Base-by-base conservation (phyloP, 495 filamentous ascomycete genomes). In the Daldinia grandis region DNA sequence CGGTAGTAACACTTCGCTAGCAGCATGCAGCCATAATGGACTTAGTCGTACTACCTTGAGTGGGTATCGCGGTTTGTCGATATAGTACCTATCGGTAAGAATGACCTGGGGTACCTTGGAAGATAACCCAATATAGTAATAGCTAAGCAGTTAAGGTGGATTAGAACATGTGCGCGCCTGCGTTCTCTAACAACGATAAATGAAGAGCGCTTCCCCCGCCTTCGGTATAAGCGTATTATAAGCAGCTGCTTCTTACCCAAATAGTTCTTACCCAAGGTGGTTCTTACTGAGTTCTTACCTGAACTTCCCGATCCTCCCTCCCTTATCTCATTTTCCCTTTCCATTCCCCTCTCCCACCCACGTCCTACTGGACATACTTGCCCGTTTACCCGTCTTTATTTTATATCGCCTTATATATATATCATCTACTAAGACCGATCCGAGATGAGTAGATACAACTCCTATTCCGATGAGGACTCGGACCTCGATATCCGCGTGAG, bases 391-490 rank as follows among this genome's bases (percentile, higher is more conserved):
- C 53, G 21, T 14, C 0, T 25, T 51, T 24, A 51, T 51, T 55
- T 19, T 21, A n/a, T 30, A 15, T 56, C 53, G 49, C 28, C 49
- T 51, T 15, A 14, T 51, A 35, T 56, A 56, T 8, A 35, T 56
- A 56, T 8, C 30, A 30, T 47, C 42, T 47, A 21, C 9, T 47
- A 8, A 47, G 30, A 5, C 5, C 30, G 17, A 42, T 42, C 27
- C 27, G 63, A 61, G n/a, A 74, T 74, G 85, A 74, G 90, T 87
- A 31, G 88, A 90, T 75, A 89, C 90, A 68, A 50, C 25, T 61
- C 55, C 19, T 63, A 67, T 62, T 78, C 78, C 63, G 71, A 78
- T 25, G 78, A 80, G 6, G 78, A 81, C 14, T 78, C 79, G 5
- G 80, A 83, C 31, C 68, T 85, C 67, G 82, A 85, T 71, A 78